Evolutionary conservation across 2,329 filamentous ascomycete genomes (phyloP), one percentile per base, ranked within the genome.

Genomic region (Fusarium sp.): DNA sequence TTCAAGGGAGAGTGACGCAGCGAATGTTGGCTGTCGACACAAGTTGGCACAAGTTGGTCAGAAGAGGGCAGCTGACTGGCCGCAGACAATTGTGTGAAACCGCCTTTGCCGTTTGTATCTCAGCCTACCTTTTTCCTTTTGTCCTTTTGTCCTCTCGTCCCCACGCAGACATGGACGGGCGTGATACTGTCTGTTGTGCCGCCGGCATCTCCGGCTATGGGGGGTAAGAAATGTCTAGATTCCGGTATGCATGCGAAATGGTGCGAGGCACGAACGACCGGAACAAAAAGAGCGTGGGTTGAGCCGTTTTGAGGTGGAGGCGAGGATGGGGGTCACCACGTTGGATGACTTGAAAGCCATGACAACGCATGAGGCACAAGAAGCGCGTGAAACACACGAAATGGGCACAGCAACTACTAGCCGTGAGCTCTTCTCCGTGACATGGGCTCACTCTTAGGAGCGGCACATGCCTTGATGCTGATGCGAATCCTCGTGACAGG

Each of bases 1-100:
- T 37, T 60, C 54, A 76, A 72, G 70, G 67, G 62, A 74, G 52
- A 71, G 73, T 75, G 73, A 76, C 73, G 73, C 67, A 72, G 64
- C 34, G 37, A 60, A 50, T 66, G 54, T 50, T 66, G 54, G 63
- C 34, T 60, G 63, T 39, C 39, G 45, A 63, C 25, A 54, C 34
- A 50, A 66, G 72, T 71, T 67, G 73, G 73, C 61, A 65, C 62
- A 67, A 75, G 72, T 67, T 75, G 69, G 66, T 59, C 56, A 66
- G 62, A 64, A 64, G 56, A 70, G 32, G 54, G 41, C 64, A 71
- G 56, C 45, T 76, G 70, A 74, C 67, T 76, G 70, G 73, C 52
- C 23, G 39, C 25, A 52, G 35, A 35, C 10, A 30, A 71, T 74
- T 69, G 37, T 57, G 59, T 67, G 67, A 75, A 66, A 76, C 64